Evolutionary conservation across 345 rosid species (phyloP), one percentile per base, ranked within the genome.

Genomic region (Hevea brasiliensis): DNA sequence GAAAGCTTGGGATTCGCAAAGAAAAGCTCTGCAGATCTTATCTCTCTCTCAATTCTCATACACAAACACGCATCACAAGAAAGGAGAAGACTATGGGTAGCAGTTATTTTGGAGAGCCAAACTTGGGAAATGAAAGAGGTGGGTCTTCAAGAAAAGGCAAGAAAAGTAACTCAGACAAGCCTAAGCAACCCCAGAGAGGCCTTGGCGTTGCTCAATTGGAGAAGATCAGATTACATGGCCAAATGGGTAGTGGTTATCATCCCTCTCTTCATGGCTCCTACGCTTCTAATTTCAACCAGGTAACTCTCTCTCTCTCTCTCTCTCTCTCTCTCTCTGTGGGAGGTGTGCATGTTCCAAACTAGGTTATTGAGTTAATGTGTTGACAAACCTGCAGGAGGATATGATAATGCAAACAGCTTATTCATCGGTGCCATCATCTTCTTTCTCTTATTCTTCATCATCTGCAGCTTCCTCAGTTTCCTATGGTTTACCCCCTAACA

Each of bases 141-240:
- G 75, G 83, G 6, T 89, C 91, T 24, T 84, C 93, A 42, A 91
- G 89, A 72, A 92, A 84, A 84, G 87, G 90, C 67, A 92, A 88
- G 89, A 95, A 87, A 81, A 78, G 76, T 72, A 74, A 72, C 66
- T 79, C 94, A 77, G 90, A 89, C n/a, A 86, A 89, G 87, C 97
- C 90, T 51, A 95, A 89, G 79, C 97, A 89, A 59, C 99, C 98
- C 0, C 98, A 95, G 67, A 89, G 99, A 85, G 99, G 99, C 18
- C 97, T 92, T 15, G 99, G 99, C 6, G 99, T 95, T 10, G 99
- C 99, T 68, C 97, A 95, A 74, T 79, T 95, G 80, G 99, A 95
- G 84, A 87, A 89, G 84, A 89, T 91, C 79, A 89, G 94, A 82
- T 76, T 91, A 82, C 87, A 89, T 67, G 85, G 88, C 11, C 90